phyloP scores from a whole-genome alignment of 169 alveolate genomes.

The Plasmodium fragile region DNA sequence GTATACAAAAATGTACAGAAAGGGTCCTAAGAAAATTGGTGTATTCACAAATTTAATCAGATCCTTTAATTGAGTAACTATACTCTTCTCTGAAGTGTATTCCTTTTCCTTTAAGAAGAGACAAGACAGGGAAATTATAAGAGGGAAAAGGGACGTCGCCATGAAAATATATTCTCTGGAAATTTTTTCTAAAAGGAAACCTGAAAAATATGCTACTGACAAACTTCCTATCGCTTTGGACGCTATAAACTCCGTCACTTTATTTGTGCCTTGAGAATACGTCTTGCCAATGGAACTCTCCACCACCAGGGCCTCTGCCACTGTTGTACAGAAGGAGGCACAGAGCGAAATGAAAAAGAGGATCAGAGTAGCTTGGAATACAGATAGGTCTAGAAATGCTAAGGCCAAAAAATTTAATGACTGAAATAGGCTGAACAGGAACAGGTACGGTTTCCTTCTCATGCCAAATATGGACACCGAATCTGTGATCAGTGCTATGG shows the following conservation, averaged over 20 bases:
- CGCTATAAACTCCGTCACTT: conserved; percentile 92
- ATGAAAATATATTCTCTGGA: conserved; percentile 89
- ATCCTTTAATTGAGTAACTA: conserved; percentile 83
- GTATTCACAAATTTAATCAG: conserved; percentile 87
- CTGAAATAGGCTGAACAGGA: conserved; percentile 85
- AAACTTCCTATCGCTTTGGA: conserved; percentile 92
- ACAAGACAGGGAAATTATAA: conserved; percentile 87
- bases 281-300: conserved; percentile 73
- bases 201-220: conserved; percentile 95
- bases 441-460: conserved; percentile 90
- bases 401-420: conserved; percentile 85
- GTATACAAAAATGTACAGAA: conserved; percentile 90
- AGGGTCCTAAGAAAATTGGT: conserved; percentile 92
- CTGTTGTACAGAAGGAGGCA: conserved; percentile 88
- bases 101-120: conserved; percentile 89
- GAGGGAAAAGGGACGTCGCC: conserved; percentile 92
- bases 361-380: conserved; percentile 49
- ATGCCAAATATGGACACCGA: conserved; percentile 83
- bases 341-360: conserved; percentile 22
- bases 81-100: conserved; percentile 78
- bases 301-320: conserved; percentile 91
- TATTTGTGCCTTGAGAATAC: conserved; percentile 82
- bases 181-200: conserved; percentile 90
- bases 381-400: conserved; percentile 81
- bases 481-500: conserved; percentile 87